Percentiles rank a stretch among this genome's conserved stretches.
Conservation (phyloP, 73 alveolate species). For the Paramecium sonneborni region DNA sequence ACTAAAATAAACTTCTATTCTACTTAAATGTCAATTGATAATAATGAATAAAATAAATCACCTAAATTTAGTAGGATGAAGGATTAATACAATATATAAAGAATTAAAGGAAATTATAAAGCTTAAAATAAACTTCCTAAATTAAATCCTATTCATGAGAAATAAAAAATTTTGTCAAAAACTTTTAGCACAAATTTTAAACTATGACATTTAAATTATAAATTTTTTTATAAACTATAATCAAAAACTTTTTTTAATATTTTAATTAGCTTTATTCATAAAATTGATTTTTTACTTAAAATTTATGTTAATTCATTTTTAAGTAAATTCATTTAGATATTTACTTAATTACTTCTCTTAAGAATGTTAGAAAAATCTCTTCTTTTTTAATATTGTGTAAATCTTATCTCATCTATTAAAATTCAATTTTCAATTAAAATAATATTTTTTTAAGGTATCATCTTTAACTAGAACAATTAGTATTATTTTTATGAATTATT, state of each 20-base stretch:
- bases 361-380: neutral
- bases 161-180: neutral
- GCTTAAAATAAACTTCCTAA: neutral
- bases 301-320: neutral
- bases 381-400: neutral
- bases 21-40: neutral
- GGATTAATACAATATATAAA: neutral
- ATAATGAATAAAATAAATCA: neutral
- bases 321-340: neutral
- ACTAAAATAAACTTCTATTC: neutral
- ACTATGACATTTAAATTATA: neutral
- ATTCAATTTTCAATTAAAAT: neutral
- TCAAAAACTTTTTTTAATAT: slow-evolving; percentile 24
- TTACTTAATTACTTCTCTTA: neutral
- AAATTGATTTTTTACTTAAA: neutral
- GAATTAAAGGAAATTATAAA: neutral
- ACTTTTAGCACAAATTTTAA: neutral
- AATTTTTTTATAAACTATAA: neutral
- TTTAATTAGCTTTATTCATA: neutral
- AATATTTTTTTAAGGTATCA: neutral
- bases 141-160: neutral
- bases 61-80: neutral
- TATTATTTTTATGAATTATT: neutral
- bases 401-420: neutral
- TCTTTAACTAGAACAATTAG: neutral